Base-by-base conservation (phyloP, 169 alveolate species). In the Cryptosporidium viatorum region DNA sequence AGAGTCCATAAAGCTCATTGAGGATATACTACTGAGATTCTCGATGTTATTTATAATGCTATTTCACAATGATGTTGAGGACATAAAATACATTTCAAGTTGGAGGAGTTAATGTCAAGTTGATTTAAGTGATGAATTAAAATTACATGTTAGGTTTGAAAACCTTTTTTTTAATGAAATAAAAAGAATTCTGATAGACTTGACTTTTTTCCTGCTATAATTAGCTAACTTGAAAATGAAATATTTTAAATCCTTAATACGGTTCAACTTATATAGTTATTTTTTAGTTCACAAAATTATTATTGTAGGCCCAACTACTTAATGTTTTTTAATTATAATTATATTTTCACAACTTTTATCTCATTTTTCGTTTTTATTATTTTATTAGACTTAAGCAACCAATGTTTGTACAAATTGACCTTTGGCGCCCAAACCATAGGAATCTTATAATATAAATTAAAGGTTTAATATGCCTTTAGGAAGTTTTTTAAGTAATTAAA, bases 81-180 rank as follows among this genome's bases (percentile, higher is more conserved):
- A n/a, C 18, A 21, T 51, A 14, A 8, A 23, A 1, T 7, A 26
- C 37, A 26, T 23, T 55, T 55, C 35, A 55, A 26, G 35, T 26
- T 16, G 18, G 37, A 55, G 37, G 39, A 37, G 9, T n/a, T 23
- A 21, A 52, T 55, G 9, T 9, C 23, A 26, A 55, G 35, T 16
- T 65, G 29, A 31, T 35, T 39, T 65, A 65, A 65, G 71, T 65
- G 71, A 65, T 65, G 71, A 65, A 65, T 65, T 65, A 26, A 65
- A 18, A 59, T 33, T 55, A 73, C 86, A 73, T 73, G 86, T 73
- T 73, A 73, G 86, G 86, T 23, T 41, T 73, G 86, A 73, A 59
- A 51, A 37, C n/a, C 16, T 23, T 52, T 48, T 26, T 55, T 51
- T 52, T 41, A 5, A 37, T 52, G 71, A 73, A 73, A 73, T 55